A percentile compares a stretch with the other conserved stretches of the same genome.
phyloP scores from a whole-genome alignment of 768 basidiomycete genomes.

The Tylopilus sp. region DNA sequence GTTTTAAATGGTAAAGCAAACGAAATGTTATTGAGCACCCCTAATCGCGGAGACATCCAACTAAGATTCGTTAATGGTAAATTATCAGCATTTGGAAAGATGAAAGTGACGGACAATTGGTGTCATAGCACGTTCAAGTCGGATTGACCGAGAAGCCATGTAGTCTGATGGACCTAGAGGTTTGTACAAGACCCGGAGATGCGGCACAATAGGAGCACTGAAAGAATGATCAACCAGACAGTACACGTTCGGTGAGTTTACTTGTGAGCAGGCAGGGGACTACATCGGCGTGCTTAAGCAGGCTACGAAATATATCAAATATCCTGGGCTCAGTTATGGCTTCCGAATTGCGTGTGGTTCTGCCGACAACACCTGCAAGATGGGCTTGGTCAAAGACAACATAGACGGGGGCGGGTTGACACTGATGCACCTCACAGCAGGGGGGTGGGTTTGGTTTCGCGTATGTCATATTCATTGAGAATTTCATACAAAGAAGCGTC shows the following conservation, averaged over 20 bases:
- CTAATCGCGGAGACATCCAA: slow-evolving; percentile 67
- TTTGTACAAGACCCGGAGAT: too few species aligned
- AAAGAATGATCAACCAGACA: too few species aligned
- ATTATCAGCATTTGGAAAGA: too few species aligned
- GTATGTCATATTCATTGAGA: slow-evolving; percentile 62
- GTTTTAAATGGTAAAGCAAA: slow-evolving; percentile 92
- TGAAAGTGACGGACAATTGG: too few species aligned
- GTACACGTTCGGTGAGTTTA: slow-evolving; percentile 91
- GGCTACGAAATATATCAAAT: slow-evolving; percentile 78
- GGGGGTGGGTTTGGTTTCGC: slow-evolving; percentile 48
- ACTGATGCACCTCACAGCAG: slow-evolving; percentile 55
- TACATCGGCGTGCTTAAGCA: slow-evolving; percentile 70
- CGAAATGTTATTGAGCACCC: slow-evolving; percentile 91
- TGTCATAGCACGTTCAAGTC: too few species aligned
- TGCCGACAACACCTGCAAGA: slow-evolving; percentile 66
- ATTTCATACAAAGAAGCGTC: slow-evolving; percentile 64
- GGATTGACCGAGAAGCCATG: too few species aligned
- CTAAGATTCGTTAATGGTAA: too few species aligned
- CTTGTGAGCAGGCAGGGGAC: slow-evolving; percentile 67
- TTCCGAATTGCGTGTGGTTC: slow-evolving; percentile 76
- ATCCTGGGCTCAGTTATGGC: slow-evolving; percentile 61
- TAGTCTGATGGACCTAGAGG: too few species aligned
- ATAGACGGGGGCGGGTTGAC: neutral
- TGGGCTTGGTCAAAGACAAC: slow-evolving; percentile 10
- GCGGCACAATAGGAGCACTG: too few species aligned